Percentiles rank a stretch among this genome's conserved stretches.
phyloP scores from a whole-genome alignment of 2,329 filamentous ascomycete genomes.

The Aspergillus tamarii region DNA sequence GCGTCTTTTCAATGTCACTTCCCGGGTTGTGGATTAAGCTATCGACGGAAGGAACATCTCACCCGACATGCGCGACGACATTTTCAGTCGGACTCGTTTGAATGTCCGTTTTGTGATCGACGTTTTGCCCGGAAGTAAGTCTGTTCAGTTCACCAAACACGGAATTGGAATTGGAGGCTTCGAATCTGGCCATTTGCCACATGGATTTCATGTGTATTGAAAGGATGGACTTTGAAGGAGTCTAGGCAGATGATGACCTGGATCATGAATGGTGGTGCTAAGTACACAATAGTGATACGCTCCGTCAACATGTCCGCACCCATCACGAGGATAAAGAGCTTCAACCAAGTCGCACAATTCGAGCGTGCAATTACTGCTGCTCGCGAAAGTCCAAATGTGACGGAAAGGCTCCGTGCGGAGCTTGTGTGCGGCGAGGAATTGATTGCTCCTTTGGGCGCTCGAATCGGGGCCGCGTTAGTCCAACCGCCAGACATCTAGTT shows the following conservation, averaged over 20 bases:
- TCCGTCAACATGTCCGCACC: slow-evolving; percentile 23
- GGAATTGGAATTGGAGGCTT: neutral
- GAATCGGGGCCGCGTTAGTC: neutral
- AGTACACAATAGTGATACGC: slow-evolving; percentile 15
- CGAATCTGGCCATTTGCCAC: too few species aligned
- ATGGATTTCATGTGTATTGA: too few species aligned
- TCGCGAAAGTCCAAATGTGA: slow-evolving; percentile 9
- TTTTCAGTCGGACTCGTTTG: slow-evolving; percentile 1
- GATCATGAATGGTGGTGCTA: neutral
- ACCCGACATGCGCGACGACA: slow-evolving; percentile 18
- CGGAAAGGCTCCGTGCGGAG: neutral
- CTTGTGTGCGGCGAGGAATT: too few species aligned
- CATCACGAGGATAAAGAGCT: slow-evolving; percentile 16
- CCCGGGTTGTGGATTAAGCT: slow-evolving; percentile 18
- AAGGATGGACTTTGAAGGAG: too few species aligned
- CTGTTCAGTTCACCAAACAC: neutral
- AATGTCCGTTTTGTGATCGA: slow-evolving; percentile 21
- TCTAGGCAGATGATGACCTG: neutral
- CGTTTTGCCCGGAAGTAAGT: slow-evolving; percentile 18
- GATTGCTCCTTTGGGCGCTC: too few species aligned
- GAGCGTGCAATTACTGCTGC: slow-evolving; percentile 22
- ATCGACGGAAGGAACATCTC: slow-evolving; percentile 23
- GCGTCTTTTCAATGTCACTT: slow-evolving; percentile 11
- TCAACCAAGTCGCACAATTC: slow-evolving; percentile 9
- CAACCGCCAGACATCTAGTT: too few species aligned